Base-by-base conservation (phyloP, 768 basidiomycete species). In the Tricholoma sp. region DNA sequence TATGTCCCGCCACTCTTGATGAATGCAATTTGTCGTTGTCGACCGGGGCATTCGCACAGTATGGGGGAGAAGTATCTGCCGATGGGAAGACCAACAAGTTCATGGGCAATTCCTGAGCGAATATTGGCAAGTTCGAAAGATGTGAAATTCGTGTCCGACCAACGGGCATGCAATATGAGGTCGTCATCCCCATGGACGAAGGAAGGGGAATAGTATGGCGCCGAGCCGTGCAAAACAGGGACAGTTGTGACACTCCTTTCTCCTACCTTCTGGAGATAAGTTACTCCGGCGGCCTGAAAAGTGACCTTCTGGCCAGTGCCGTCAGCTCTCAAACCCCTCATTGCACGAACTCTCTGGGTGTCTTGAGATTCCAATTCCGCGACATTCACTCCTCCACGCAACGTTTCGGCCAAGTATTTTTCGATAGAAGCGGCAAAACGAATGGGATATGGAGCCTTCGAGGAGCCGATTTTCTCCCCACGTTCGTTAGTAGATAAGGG, bases 241-340 rank as follows among this genome's bases (percentile, higher is more conserved):
- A 81, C 74, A 34, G 74, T 71, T 6, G 51, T 59, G 4, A 72
- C 65, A 3, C 66, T 59, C 5, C 70, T 63, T 39, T 66, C 64
- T 32, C 72, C 70, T 6, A 80, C 63, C 11, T 73, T 59, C 55
- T 84, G 81, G 51, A 81, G 71, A 56, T 82, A 83, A 0, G 78
- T 81, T 1, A 74, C 71, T 1, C 87, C 87, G 7, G 83, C 84
- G n/a, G 80, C 88, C 68, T 88, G 80, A 69, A 89, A 89, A 18
- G 83, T 78, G 1, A 78, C 83, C 31, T 67, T 75, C 3, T 68
- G 63, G 31, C 87, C 88, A 1, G 65, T 63, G n/a, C 77, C 73
- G 57, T 89, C 81, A 1, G 81, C 77, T 2, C 76, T 72, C 11
- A 89, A 71, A 36, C 87, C 81, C 45, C 79, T 81, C 67, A 89